Conservation (phyloP, 495 filamentous ascomycete species). For the Friedmanniomyces simplex region DNA sequence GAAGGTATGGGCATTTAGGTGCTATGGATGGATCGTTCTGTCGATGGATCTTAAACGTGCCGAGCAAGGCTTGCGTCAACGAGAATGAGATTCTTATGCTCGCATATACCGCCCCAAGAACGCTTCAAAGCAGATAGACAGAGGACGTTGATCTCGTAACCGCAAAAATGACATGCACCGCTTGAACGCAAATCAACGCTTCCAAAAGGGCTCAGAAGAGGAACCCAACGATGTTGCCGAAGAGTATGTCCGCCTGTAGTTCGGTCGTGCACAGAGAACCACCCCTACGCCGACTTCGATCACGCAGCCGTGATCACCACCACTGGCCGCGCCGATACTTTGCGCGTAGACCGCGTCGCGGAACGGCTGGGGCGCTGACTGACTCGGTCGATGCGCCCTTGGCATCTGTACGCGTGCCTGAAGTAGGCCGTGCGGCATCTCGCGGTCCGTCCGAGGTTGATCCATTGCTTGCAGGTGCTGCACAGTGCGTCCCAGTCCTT, state of each 20-base stretch:
- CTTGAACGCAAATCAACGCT: slow-evolving; percentile 4
- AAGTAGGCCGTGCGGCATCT: slow-evolving; percentile 12
- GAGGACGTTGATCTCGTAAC: not conserved
- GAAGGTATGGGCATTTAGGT: too few species aligned
- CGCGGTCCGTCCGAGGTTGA: not conserved
- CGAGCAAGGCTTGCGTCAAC: too few species aligned
- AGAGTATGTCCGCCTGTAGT: not conserved
- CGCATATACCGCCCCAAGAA: too few species aligned
- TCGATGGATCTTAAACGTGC: too few species aligned
- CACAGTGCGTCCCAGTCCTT: slow-evolving; percentile 3
- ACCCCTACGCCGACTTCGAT: not conserved
- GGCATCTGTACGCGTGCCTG: slow-evolving; percentile 12
- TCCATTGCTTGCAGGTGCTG: slow-evolving; percentile 1
- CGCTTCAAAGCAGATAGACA: too few species aligned
- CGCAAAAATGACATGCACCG: not conserved
- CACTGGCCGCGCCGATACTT: not conserved
- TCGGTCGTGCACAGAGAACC: not conserved
- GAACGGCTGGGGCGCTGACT: not conserved
- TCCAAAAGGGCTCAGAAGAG: slow-evolving; percentile 9
- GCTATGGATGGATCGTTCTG: too few species aligned
- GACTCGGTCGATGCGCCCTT: not conserved
- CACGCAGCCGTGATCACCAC: not conserved
- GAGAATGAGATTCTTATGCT: too few species aligned
- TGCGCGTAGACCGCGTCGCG: not conserved
- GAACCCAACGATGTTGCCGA: not conserved